Base-by-base conservation (phyloP, 208 protist genomes). In the Jaenimonas drosophilae region DNA sequence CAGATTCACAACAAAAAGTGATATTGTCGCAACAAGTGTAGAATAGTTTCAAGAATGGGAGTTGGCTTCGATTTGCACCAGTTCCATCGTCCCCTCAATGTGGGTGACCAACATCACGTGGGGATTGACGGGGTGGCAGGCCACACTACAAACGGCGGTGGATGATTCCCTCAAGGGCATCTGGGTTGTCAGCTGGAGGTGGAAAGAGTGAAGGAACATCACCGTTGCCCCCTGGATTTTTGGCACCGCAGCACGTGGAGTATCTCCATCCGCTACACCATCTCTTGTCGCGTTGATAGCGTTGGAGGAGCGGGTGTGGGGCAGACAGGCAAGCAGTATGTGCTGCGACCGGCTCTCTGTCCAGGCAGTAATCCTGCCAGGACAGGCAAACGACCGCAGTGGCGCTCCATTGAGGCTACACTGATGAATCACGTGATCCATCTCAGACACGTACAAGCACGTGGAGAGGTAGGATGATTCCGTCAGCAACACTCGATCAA, bases 401-500 rank as follows among this genome's bases (percentile, higher is more conserved):
- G 40, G n/a, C 0, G 71, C 69, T 27, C 86, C 86, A 52, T 94
- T 91, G 14, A 89, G 34, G 43, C 70, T 86, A 41, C 81, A 59
- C 61, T 91, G 86, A 54, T 88, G 74, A 21, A 94, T 64, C 0
- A 81, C 65, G 37, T 71, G 31, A 55, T 94, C 86, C n/a, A 52
- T 46, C 34, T 69, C 52, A 2, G 86, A 94, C 4, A 65, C 43
- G 31, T 78, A 79, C 23, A 94, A 33, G n/a, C 91, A 45, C 53
- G 83, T 89, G 9, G 86, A 82, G 29, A 94, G 60, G 61, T 90
- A 94, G 65, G 82, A 90, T 6, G 32, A 54, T 3, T 51, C 38
- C 47, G 83, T 77, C 30, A 94, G 58, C n/a, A 94, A 59, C 38
- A 94, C 56, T 25, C 68, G 67, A 54, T 94, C 74, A 40, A 94